phyloP scores from a whole-genome alignment of 177 flowering plant species.

The Telopea speciosissima region DNA sequence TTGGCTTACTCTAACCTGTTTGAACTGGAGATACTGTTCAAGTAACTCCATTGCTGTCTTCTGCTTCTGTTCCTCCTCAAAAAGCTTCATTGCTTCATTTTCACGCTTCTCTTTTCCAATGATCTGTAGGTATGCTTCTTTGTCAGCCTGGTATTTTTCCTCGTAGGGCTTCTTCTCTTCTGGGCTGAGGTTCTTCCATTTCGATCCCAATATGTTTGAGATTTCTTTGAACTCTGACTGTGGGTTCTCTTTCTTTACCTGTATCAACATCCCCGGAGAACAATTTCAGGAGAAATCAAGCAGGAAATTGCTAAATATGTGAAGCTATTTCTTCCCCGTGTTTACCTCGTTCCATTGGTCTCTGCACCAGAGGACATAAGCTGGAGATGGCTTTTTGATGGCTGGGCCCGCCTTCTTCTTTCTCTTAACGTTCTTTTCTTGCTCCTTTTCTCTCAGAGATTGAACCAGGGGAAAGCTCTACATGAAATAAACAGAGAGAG shows the following conservation, averaged over 20 bases:
- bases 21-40: conserved; percentile 79
- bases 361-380: conserved; percentile 78
- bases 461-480: conserved; percentile 52
- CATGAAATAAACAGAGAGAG: background rate
- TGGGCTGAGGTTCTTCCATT: conserved; percentile 66
- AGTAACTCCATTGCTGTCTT: conserved; percentile 89
- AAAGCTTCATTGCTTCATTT: conserved; percentile 77
- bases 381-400: conserved; percentile 67
- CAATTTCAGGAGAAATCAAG: background rate
- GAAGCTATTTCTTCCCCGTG: background rate
- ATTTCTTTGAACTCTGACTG: conserved; percentile 76
- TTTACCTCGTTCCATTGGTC: conserved; percentile 87
- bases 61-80: conserved; percentile 87
- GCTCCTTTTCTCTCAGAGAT: conserved; percentile 44
- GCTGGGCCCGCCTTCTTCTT: conserved; percentile 52
- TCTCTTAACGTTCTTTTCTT: conserved; percentile 45
- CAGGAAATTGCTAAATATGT: background rate
- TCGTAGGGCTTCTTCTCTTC: conserved; percentile 97
- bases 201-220: conserved; percentile 66
- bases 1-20: conserved; percentile 18
- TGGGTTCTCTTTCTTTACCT: conserved; percentile 79
- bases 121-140: conserved; percentile 62
- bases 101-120: conserved; percentile 82
- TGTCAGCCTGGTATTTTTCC: conserved; percentile 70
- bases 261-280: conserved; percentile 1